These are phyloP conservation scores for Dothideomycetes sp. DNA, from an alignment of 2,329 filamentous ascomycete species.

Conservation along the genomic window DNA sequence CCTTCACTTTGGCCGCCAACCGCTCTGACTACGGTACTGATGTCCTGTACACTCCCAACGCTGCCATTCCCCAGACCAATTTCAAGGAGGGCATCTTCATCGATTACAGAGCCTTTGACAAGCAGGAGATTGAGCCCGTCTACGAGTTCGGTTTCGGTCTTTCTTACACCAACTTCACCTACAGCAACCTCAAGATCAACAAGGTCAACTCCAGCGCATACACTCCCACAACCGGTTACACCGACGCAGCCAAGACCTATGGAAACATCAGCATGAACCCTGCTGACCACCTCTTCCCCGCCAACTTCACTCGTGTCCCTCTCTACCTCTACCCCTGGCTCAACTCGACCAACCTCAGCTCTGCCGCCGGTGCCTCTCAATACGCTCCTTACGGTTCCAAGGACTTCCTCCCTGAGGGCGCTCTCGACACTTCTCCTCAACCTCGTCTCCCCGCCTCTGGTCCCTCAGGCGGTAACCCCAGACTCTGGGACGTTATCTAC, in stretches of 20 bases:
- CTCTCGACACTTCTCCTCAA: constrained; percentile 48
- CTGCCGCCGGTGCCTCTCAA: constrained; percentile 45
- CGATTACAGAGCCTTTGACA: constrained; percentile 67
- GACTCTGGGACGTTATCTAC: constrained; percentile 60
- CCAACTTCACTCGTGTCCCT: constrained; percentile 41
- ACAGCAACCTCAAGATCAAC: constrained; percentile 52
- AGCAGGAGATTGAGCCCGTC: constrained; percentile 51
- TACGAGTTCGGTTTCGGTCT: constrained; percentile 73
- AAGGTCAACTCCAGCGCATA: constrained; percentile 41
- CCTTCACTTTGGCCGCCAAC: constrained; percentile 66
- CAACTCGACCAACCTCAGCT: constrained; percentile 49
- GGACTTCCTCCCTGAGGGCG: constrained; percentile 52
- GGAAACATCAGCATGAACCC: constrained; percentile 34
- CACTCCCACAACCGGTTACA: constrained; percentile 50
- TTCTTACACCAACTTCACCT: constrained; percentile 66
- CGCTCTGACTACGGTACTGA: constrained; percentile 58
- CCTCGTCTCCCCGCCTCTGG: constrained; percentile 54
- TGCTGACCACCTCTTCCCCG: constrained; percentile 59
- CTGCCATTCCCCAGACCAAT: constrained; percentile 59
- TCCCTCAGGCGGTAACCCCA: constrained; percentile 49
- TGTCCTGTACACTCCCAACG: constrained; percentile 56
- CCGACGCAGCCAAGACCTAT: constrained; percentile 52
- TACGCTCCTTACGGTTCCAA: constrained; percentile 51
- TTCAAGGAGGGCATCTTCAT: constrained; percentile 70
- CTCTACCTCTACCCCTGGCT: constrained; percentile 61